Base-by-base conservation (phyloP, 2,329 filamentous ascomycete genomes). In the Arthrobotrys megalospora region DNA sequence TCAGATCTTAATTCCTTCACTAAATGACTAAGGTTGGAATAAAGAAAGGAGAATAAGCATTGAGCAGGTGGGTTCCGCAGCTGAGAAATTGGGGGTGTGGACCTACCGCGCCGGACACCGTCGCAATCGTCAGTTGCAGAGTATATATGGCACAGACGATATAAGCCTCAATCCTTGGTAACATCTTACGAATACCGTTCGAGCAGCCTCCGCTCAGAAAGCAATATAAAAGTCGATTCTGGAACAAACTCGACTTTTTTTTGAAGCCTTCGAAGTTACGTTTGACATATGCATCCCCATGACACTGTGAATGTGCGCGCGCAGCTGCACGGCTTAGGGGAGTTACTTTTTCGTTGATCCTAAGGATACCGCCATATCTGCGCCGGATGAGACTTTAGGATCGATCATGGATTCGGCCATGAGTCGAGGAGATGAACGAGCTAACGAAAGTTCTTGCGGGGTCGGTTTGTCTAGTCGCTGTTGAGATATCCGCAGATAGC, bases 1-100 rank as follows among this genome's bases (percentile, higher is more conserved):
- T 62, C 73, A 66, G 50, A 69, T 34, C 64, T 62, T 64, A 43
- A 77, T 66, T 78, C 75, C 75, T 78, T 78, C 75, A 78, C 67
- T 60, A 60, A 43, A 24, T 43, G 24, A 36, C 32, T 34, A 63
- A 52, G 19, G 19, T 53, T 34, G 58, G 55, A 65, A 52, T 43
- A 68, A 43, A 34, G 38, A 34, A 24, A 70, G 24, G 41, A 53
- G 47, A 72, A 48, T 66, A 62, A 67, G 67, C 67, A 71, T 68
- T 63, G 53, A 36, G 75, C 75, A 78, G 75, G 75, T 78, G 75
- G 62, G 36, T 72, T 72, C 53, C 60, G 75, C 75, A 78, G 75
- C 50, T 78, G 75, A 78, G 75, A 67, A 50, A 55, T 62, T 53
- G 32, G 60, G 75, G 50, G 75, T 21, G 58, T 60, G 48, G 52